Conservation (phyloP, 202 grass and related monocot genomes). For the Panicum hallii region DNA sequence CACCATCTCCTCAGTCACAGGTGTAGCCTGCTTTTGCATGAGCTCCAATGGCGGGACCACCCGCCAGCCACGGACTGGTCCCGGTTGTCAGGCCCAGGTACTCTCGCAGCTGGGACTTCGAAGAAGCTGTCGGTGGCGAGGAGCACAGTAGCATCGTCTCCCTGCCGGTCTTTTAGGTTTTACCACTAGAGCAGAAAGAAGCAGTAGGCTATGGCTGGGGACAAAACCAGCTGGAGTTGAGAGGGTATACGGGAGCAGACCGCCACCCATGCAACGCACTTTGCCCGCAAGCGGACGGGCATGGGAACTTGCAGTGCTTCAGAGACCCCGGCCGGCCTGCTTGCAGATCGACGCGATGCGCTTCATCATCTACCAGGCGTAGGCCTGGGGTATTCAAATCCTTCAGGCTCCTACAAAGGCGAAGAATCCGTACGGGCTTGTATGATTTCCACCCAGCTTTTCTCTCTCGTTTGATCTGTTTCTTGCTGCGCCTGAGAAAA, state of each 20-base stretch:
- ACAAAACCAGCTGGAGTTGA: slow-evolving; percentile 42
- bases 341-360: neutral
- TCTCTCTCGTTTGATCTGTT: slow-evolving; percentile 13
- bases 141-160: neutral
- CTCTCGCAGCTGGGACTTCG: slow-evolving; percentile 22
- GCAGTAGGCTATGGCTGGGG: slow-evolving; percentile 7
- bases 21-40: neutral
- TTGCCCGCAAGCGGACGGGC: slow-evolving; percentile 43
- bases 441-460: slow-evolving; percentile 49
- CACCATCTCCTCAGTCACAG: neutral
- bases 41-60: slow-evolving; percentile 1
- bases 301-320: slow-evolving; percentile 64
- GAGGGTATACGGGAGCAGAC: slow-evolving; percentile 46
- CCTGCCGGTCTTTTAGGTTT: neutral
- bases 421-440: slow-evolving; percentile 34
- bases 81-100: slow-evolving; percentile 51
- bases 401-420: slow-evolving; percentile 55
- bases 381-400: slow-evolving; percentile 45
- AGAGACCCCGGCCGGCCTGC: slow-evolving; percentile 14
- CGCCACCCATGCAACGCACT: slow-evolving; percentile 25
- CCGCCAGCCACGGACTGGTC: slow-evolving; percentile 6
- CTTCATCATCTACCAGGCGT: slow-evolving; percentile 23
- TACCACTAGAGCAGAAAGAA: slow-evolving; percentile 31
- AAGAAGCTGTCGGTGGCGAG: slow-evolving; percentile 33
- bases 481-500: slow-evolving; percentile 36